Evolutionary conservation across 306 rosid genomes (phyloP), one percentile per base, ranked within the genome.

Genomic region (Vigna unguiculata): DNA sequence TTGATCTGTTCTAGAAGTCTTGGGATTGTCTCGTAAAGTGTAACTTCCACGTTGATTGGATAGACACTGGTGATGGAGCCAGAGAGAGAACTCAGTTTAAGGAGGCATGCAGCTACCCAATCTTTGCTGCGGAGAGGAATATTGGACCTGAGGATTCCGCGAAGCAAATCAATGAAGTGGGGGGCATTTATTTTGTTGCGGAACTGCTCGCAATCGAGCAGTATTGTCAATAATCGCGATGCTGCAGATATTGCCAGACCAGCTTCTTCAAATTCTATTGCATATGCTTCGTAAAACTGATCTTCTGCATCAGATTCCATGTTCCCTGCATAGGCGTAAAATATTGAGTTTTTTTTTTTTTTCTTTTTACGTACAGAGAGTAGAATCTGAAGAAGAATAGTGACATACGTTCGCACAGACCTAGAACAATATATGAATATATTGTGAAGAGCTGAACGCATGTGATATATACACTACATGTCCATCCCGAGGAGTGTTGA

Each of bases 221-320:
- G 86, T 79, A 83, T 90, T 24, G 93, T 87, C 60, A 94, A 55
- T 38, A 91, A 78, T n/a, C 90, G 88, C 78, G 97, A 86, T 63
- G 91, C 94, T 36, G 97, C 93, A 25, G 98, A 91, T 75, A 94
- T 88, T 47, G 91, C 98, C 63, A 86, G 91, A 47, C 98, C 90
- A 9, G 94, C 97, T 89, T 93, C 97, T 86, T 91, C 96, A 13
- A 91, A 58, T 88, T 90, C 90, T 20, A 93, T 69, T 61, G 81
- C 83, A 69, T 88, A 83, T 74, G 84, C 85, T 59, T 78, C 91
- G 28, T 90, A 90, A 75, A 82, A 85, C 69, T 76, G 86, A 85
- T 70, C 85, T 61, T 88, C 91, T 24, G 57, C 76, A 54, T 85
- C 94, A 55, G 91, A 80, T 58, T 91, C 97, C 43, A 36, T 40